Evolutionary conservation across 768 basidiomycete genomes (phyloP), one percentile per base, ranked within the genome.

Genomic region (Kwoniella botswanensis): DNA sequence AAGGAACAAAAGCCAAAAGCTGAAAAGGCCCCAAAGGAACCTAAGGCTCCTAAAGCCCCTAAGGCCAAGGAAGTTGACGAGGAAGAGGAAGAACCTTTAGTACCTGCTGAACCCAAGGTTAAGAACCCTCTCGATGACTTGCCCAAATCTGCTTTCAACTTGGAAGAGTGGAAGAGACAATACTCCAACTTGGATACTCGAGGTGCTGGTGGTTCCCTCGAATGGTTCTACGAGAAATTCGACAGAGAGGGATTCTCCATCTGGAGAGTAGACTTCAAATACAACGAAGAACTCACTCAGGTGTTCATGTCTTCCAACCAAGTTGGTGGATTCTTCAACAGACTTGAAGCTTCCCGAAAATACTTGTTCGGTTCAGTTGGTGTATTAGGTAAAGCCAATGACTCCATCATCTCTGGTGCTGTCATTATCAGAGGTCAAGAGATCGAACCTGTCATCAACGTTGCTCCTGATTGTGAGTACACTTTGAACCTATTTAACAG

Each of bases 101-200:
- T 91, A 29, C 90, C 91, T 24, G 89, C 88, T 61, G 93, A 92
- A 85, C 93, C 95, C 75, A 96, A 96, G 84, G 88, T 85, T 68
- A 94, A 95, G 89, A 96, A 97, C 88, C 96, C 96, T 29, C 90
- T 96, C 63, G 96, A 97, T 74, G 87, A 88, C 72, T 89, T 98
- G 52, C 93, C 94, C 76, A 95, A 78, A 68, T 77, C 76, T 11
- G 70, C 76, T 17, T 82, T 82, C 76, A 80, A 82, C 76, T 71
- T 84, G 50, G 82, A 96, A 84, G 94, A 98, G 85, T 97, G 93
- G 94, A 98, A 98, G 85, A 90, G 93, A 56, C 91, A 92, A 55
- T 99, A 98, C 87, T 97, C 94, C 79, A 98, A 98, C 91, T 90
- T 91, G 84, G 94, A 98, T n/a, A 98, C 95, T 50, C 90, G 92